Conservation (phyloP, 2,329 filamentous ascomycete species). For the Penicillium sp. region DNA sequence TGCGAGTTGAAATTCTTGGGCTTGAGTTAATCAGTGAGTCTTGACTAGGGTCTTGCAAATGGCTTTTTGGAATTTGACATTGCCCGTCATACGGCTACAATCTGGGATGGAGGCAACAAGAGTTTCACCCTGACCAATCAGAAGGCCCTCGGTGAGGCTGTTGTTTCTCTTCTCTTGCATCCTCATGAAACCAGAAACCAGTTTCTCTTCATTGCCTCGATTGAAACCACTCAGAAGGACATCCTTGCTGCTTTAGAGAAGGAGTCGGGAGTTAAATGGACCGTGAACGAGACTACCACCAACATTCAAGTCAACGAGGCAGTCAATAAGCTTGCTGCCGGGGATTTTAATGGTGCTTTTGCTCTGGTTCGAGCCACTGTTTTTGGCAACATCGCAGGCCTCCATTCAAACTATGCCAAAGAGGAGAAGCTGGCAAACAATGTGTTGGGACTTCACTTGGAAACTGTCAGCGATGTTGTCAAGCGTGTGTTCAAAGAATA, state of each 20-base stretch:
- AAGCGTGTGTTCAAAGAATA: not conserved
- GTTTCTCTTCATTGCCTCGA: constrained; percentile 58
- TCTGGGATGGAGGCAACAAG: constrained; percentile 58
- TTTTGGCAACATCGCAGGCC: constrained; percentile 17
- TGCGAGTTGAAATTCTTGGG: not conserved
- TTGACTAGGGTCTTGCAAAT: constrained; percentile 43
- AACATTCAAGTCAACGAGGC: constrained; percentile 20
- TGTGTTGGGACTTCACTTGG: constrained; percentile 21
- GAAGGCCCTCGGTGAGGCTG: constrained; percentile 51
- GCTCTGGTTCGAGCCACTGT: constrained; percentile 21
- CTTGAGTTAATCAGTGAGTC: not conserved
- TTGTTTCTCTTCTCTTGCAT: constrained; percentile 51
- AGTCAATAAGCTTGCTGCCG: constrained; percentile 17
- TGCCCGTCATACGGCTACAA: constrained; percentile 48
- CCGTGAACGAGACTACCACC: constrained; percentile 42
- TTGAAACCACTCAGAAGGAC: constrained; percentile 58
- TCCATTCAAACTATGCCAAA: constrained; percentile 25
- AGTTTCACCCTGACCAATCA: constrained; percentile 54
- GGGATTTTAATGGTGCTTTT: constrained; percentile 26
- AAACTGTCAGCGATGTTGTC: constrained; percentile 22
- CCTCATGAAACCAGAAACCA: constrained; percentile 56
- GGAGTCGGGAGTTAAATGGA: constrained; percentile 52
- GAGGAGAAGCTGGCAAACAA: constrained; percentile 23
- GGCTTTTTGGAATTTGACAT: constrained; percentile 55
- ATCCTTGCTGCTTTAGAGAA: constrained; percentile 55